Evolutionary conservation across 371 early-diverging fungal species (phyloP), one percentile per base, ranked within the genome.

Genomic region (Apophysomyces sp.): DNA sequence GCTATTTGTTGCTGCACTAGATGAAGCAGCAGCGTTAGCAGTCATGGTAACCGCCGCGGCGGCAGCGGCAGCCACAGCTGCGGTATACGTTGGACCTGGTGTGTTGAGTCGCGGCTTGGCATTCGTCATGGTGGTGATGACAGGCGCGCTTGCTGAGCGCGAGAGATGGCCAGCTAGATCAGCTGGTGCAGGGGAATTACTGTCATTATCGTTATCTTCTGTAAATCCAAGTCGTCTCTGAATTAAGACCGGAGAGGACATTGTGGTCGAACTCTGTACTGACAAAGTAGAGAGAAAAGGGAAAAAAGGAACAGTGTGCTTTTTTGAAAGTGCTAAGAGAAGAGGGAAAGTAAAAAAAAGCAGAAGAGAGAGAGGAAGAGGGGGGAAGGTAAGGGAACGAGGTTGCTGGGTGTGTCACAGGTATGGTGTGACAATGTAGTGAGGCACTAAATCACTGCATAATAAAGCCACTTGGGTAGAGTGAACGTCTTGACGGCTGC

Each of bases 41-140:
- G 55, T 5, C 18, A 31, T 28, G 18, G 26, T 15, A n/a, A 12
- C 55, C 15, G 57, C 57, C 13, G 57, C 57, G 4, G 36, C 57
- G 9, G 57, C 40, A 18, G 57, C 57, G 6, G 39, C 57, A 40
- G 41, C 57, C 26, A 29, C 40, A 21, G 34, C 57, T 11, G 40
- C 40, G 18, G 57, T 39, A 26, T 16, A 39, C 39, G 27, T 21
- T 9, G 24, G 57, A 13, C 21, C 21, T 8, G 29, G 18, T 2
- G 57, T n/a, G 26, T 57, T 40, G 27, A 28, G 37, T 9, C 34
- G 57, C 21, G 57, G 29, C 16, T 57, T 32, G 29, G 57, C 57
- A 57, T 40, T 57, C 24, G 57, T 27, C 57, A 57, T 57, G 57
- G 57, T 57, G 4, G 57, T 57, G 11, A 57, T 37, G 18, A 40